A percentile compares a stretch with the other conserved stretches of the same genome.
These are phyloP conservation scores for Glarea lozoyensis DNA, from an alignment of 495 filamentous ascomycete species.

Conservation along the genomic window DNA sequence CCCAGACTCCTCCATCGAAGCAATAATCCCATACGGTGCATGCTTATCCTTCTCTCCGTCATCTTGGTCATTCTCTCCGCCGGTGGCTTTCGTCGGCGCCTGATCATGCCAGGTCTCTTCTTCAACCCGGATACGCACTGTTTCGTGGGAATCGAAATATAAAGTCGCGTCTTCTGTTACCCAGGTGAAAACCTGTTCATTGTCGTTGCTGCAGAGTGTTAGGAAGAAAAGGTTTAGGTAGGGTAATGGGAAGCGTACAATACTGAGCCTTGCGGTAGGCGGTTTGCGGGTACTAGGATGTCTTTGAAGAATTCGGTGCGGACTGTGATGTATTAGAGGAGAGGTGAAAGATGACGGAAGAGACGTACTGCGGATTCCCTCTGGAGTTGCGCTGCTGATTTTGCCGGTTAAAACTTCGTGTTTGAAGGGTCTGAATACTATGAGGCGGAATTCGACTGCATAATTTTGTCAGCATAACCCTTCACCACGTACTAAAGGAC, in stretches of 20 bases:
- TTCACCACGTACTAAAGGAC: not conserved
- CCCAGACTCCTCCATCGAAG: conserved; percentile 45
- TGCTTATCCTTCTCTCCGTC: conserved; percentile 22
- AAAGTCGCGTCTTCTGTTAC: conserved; percentile 54
- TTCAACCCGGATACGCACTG: conserved; percentile 75
- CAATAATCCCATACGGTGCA: conserved; percentile 61
- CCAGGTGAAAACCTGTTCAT: conserved; percentile 78
- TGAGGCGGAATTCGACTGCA: conserved; percentile 78
- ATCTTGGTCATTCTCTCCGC: conserved; percentile 31
- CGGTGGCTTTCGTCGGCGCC: conserved; percentile 50
- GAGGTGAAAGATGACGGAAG: not conserved
- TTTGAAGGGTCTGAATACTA: conserved; percentile 94
- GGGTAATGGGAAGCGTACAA: conserved; percentile 49
- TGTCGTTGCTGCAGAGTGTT: conserved; percentile 43
- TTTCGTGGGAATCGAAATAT: conserved; percentile 82
- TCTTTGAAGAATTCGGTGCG: conserved; percentile 85
- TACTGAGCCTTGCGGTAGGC: conserved; percentile 59
- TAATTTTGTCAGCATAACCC: conserved; percentile 1
- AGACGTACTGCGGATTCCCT: conserved; percentile 66
- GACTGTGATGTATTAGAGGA: conserved; percentile 37
- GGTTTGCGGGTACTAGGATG: conserved; percentile 63
- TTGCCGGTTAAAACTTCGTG: conserved; percentile 77
- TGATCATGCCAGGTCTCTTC: conserved; percentile 85
- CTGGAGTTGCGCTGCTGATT: conserved; percentile 59
- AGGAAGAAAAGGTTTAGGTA: conserved; percentile 4